These are phyloP conservation scores for Claviceps sorghi DNA, from an alignment of 2,329 filamentous ascomycete species.

Conservation along the genomic window DNA sequence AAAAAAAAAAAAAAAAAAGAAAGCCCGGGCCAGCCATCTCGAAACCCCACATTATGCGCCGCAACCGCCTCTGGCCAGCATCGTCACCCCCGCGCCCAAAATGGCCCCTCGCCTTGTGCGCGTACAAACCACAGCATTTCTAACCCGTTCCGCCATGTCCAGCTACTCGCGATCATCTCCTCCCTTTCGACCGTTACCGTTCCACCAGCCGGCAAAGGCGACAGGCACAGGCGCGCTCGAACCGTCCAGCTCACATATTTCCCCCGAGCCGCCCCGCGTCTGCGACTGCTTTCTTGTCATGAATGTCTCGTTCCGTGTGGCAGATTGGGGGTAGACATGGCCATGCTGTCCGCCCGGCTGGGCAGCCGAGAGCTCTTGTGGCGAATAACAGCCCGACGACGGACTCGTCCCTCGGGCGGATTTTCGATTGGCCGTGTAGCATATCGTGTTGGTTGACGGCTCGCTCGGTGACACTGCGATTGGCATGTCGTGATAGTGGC, in stretches of 20 bases:
- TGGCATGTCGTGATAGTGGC: slow-evolving; percentile 6
- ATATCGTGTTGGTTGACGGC: slow-evolving; percentile 7
- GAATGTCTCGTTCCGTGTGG: neutral
- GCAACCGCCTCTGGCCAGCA: too few species aligned
- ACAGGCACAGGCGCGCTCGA: neutral
- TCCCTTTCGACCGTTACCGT: too few species aligned
- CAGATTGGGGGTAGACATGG: neutral
- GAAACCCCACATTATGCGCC: too few species aligned
- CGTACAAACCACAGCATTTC: too few species aligned
- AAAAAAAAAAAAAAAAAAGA: neutral
- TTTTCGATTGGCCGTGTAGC: slow-evolving; percentile 6
- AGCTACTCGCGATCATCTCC: too few species aligned
- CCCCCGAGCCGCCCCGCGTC: neutral
- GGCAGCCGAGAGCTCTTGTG: neutral
- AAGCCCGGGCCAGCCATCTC: too few species aligned
- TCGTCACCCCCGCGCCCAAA: too few species aligned
- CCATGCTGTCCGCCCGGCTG: neutral
- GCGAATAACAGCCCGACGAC: neutral
- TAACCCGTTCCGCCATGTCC: too few species aligned
- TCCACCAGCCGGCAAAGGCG: too few species aligned
- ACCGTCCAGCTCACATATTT: slow-evolving; percentile 9
- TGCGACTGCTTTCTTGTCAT: neutral
- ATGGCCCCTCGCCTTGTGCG: too few species aligned
- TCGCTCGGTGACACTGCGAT: slow-evolving; percentile 11
- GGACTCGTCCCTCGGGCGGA: slow-evolving; percentile 5